Conservation (phyloP, 805 yeast species). For the Yueomyces sinensis region DNA sequence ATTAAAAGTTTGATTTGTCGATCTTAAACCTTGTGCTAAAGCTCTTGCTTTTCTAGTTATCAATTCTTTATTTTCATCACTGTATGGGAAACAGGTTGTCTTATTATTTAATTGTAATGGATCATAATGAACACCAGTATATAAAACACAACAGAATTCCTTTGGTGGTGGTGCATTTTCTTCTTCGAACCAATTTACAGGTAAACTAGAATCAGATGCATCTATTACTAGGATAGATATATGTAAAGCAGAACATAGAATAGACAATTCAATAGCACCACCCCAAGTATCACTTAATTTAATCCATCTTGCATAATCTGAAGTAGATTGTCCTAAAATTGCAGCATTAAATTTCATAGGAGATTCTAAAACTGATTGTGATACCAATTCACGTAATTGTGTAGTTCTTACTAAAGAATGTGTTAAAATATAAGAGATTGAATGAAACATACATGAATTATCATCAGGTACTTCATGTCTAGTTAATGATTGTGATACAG, state of each 20-base stretch:
- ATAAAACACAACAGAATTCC: constrained; percentile 40
- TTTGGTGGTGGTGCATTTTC: constrained; percentile 37
- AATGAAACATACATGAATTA: constrained; percentile 63
- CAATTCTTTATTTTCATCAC: constrained; percentile 13
- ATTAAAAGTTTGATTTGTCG: constrained; percentile 49
- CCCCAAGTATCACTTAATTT: constrained; percentile 56
- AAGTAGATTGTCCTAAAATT: constrained; percentile 37
- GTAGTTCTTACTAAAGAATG: constrained; percentile 31
- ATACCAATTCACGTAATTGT: constrained; percentile 40
- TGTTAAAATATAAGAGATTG: constrained; percentile 41
- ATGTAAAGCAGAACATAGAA: constrained; percentile 38
- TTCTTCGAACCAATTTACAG: constrained; percentile 46
- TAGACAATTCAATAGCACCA: constrained; percentile 66
- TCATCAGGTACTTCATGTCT: constrained; percentile 59
- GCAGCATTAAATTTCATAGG: constrained; percentile 39
- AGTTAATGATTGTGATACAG: constrained; percentile 17
- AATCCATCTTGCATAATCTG: constrained; percentile 52
- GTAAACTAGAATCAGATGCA: constrained; percentile 35
- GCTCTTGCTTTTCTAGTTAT: constrained; percentile 25
- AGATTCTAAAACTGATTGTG: constrained; percentile 30
- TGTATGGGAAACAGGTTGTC: constrained; percentile 17
- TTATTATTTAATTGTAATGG: constrained; percentile 31
- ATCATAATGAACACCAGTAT: constrained; percentile 68
- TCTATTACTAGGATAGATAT: constrained; percentile 49
- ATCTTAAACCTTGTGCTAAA: constrained; percentile 34